These are phyloP conservation scores for Calonectria fujianensis DNA, from an alignment of 2,329 filamentous ascomycete genomes.

Conservation along the genomic window DNA sequence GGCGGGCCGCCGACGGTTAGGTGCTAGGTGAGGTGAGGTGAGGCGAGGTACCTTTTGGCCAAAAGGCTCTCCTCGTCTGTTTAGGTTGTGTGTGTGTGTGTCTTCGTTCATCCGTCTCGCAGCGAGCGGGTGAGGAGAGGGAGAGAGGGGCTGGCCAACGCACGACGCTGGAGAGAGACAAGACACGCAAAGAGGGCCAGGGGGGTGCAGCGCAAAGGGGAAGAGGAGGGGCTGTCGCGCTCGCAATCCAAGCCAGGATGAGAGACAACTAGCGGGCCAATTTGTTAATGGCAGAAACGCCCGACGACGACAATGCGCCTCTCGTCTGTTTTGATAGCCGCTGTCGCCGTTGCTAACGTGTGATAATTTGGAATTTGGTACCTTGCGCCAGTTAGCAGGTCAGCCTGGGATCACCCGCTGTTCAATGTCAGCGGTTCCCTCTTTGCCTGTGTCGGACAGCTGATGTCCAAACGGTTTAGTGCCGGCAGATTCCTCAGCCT, in stretches of 20 bases:
- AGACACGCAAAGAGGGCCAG: constrained; percentile 24
- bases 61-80: constrained; percentile 21
- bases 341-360: constrained; percentile 6
- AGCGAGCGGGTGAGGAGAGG: constrained; percentile 32
- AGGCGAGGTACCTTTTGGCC: neutral
- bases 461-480: constrained; percentile 52
- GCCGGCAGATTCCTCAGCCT: constrained; percentile 49
- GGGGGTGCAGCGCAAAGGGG: constrained; percentile 32
- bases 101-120: constrained; percentile 9
- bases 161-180: constrained; percentile 35
- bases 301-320: constrained; percentile 31
- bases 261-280: constrained; percentile 16
- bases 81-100: constrained; percentile 22
- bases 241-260: constrained; percentile 29
- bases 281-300: constrained; percentile 5
- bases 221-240: constrained; percentile 30
- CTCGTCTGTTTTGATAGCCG: constrained; percentile 13
- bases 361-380: neutral
- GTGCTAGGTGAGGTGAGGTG: constrained; percentile 18
- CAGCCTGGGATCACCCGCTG: constrained; percentile 21
- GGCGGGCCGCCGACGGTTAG: constrained; percentile 33
- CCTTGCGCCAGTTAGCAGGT: constrained; percentile 1
- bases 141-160: constrained; percentile 36
- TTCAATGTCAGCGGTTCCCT: constrained; percentile 30
- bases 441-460: constrained; percentile 34